phyloP scores from a whole-genome alignment of 2,329 filamentous ascomycete genomes.

The Botrytis tulipae region DNA sequence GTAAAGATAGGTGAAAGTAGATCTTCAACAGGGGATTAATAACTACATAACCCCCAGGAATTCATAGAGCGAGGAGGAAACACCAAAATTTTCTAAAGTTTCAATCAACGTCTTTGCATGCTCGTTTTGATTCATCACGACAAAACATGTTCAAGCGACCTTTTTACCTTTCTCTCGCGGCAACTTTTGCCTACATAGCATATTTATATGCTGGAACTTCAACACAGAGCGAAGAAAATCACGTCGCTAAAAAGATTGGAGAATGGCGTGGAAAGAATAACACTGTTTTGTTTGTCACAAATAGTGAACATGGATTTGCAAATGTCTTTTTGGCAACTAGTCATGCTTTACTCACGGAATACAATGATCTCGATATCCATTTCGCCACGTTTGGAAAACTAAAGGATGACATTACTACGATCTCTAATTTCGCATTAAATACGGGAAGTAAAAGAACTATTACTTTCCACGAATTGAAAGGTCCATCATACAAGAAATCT shows the following conservation, averaged over 20 bases:
- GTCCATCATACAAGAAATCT: not conserved
- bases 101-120: not conserved
- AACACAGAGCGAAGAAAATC: not conserved
- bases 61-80: not conserved
- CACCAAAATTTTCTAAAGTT: not conserved
- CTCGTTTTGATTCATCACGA: no score
- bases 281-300: conserved; percentile 44
- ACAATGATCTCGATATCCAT: conserved; percentile 43
- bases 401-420: conserved; percentile 33
- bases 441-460: not conserved
- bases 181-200: not conserved
- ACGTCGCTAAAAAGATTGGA: not conserved
- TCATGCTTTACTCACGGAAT: conserved; percentile 40
- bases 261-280: conserved; percentile 19
- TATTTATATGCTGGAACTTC: not conserved
- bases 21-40: not conserved
- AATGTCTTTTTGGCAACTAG: conserved; percentile 45
- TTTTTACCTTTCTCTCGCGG: not conserved
- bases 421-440: conserved; percentile 21
- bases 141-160: not conserved
- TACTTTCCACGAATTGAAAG: conserved; percentile 9
- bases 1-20: not conserved
- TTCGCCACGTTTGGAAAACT: conserved; percentile 44
- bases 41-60: no score
- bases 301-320: conserved; percentile 46